A percentile compares a stretch with the other conserved stretches of the same genome.
These are phyloP conservation scores for Lablab purpureus DNA, from an alignment of 306 rosid species.

Conservation along the genomic window DNA sequence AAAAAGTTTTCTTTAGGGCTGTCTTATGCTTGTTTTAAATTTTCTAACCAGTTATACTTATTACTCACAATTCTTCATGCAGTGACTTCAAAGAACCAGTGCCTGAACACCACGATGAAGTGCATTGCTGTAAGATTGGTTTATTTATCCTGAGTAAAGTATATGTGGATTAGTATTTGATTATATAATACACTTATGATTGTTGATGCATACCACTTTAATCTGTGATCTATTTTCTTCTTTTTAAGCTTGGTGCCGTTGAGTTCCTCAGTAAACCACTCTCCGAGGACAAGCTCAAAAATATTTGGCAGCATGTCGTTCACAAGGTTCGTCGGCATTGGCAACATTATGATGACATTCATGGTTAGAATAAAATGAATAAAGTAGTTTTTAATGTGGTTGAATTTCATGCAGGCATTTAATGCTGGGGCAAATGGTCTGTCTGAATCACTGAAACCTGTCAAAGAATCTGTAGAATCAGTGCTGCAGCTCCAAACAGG, in stretches of 20 bases:
- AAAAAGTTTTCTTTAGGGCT: conserved; percentile 4
- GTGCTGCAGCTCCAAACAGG: conserved; percentile 64
- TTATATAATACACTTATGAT: background rate
- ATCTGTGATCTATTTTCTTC: conserved; percentile 39
- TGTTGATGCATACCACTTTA: conserved; percentile 30
- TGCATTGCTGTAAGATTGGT: conserved; percentile 86
- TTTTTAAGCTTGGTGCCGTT: conserved; percentile 89
- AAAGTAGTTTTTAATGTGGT: conserved; percentile 49
- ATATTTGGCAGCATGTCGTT: conserved; percentile 99
- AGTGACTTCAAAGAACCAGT: conserved; percentile 85
- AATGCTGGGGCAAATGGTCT: conserved; percentile 63
- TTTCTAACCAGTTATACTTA: conserved; percentile 40
- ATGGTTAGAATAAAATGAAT: conserved; percentile 11
- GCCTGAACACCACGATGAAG: conserved; percentile 93
- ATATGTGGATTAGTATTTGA: conserved; percentile 13
- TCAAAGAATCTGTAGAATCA: conserved; percentile 69
- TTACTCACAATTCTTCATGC: conserved; percentile 43
- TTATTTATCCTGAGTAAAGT: conserved; percentile 12
- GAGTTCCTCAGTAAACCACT: conserved; percentile 91
- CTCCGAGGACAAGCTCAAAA: conserved; percentile 88
- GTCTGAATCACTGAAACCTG: conserved; percentile 67
- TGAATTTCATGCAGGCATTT: conserved; percentile 77
- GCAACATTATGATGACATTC: conserved; percentile 24
- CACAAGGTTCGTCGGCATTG: conserved; percentile 77
- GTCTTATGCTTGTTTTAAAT: conserved; percentile 3